phyloP scores from a whole-genome alignment of 352 stramenopile species.

The Pythium dissimile region DNA sequence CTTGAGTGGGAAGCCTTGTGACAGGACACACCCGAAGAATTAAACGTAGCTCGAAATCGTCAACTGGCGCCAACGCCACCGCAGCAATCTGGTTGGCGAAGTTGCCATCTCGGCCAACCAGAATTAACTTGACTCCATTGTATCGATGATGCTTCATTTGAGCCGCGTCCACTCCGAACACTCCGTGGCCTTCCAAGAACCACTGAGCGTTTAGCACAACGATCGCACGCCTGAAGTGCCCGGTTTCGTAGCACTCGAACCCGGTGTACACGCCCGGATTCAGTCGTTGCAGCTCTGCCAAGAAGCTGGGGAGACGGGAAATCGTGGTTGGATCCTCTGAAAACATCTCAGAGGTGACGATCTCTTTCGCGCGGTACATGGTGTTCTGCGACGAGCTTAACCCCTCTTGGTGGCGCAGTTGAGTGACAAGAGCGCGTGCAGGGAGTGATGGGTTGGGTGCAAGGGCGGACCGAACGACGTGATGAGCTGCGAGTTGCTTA shows the following conservation, averaged over 20 bases:
- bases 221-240: conserved; percentile 12
- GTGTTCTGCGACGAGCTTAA: not conserved
- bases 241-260: not conserved
- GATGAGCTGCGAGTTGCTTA: not conserved
- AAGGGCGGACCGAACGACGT: not conserved
- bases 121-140: conserved; percentile 21
- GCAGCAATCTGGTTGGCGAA: conserved; percentile 17
- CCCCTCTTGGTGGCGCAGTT: conserved; percentile 4
- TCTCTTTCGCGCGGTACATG: conserved; percentile 6
- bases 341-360: conserved; percentile 1
- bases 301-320: not conserved
- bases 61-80: conserved; percentile 9
- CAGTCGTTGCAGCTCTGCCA: not conserved
- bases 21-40: conserved; percentile 10
- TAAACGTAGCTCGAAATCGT: conserved; percentile 17
- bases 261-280: not conserved
- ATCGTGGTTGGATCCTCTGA: conserved; percentile 1
- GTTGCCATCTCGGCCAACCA: conserved; percentile 21
- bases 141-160: conserved; percentile 29
- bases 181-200: conserved; percentile 1
- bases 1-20: conserved; percentile 12
- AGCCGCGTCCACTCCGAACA: conserved; percentile 20
- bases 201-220: not conserved
- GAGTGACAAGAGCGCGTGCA: not conserved
- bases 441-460: not conserved